Conservation (phyloP, 2,329 filamentous ascomycete genomes). For the Zymoseptoria crescenta region DNA sequence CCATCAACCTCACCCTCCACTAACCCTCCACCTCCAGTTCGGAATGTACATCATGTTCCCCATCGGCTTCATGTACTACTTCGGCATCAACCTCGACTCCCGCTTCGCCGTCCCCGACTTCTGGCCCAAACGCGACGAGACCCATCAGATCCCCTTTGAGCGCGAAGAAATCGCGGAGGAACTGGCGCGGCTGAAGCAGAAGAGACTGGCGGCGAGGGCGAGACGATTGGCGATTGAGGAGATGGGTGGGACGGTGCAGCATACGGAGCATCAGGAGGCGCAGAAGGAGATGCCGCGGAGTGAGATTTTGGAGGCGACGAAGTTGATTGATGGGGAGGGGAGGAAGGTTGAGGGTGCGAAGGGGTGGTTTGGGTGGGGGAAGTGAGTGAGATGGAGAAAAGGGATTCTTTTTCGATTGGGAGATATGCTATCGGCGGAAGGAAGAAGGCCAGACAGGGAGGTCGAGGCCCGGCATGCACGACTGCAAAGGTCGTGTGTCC, state of each 20-base stretch:
- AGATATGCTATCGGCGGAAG: background rate
- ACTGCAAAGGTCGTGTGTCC: background rate
- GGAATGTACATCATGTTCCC: conserved; percentile 98
- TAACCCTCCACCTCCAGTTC: conserved; percentile 52
- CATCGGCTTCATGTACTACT: conserved; percentile 99
- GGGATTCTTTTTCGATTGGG: background rate
- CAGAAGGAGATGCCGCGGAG: conserved; percentile 15
- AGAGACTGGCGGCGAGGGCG: conserved; percentile 40
- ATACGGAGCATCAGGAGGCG: conserved; percentile 19
- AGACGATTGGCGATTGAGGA: conserved; percentile 38
- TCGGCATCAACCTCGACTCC: conserved; percentile 93
- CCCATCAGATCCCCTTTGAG: conserved; percentile 68
- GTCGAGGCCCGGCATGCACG: too few relatives aligned
- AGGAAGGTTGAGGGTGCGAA: conserved; percentile 8
- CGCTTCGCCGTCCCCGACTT: conserved; percentile 85
- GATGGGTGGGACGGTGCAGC: conserved; percentile 22
- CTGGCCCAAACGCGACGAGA: conserved; percentile 78
- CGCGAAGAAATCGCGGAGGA: conserved; percentile 77
- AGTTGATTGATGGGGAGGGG: conserved; percentile 13
- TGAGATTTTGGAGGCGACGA: conserved; percentile 20
- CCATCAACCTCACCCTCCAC: background rate
- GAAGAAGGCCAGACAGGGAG: too few relatives aligned
- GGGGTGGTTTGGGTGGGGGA: conserved; percentile 10
- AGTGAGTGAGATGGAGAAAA: background rate
- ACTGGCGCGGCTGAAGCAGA: conserved; percentile 59